Conservation (phyloP, 768 basidiomycete genomes). For the Saitozyma sp. region DNA sequence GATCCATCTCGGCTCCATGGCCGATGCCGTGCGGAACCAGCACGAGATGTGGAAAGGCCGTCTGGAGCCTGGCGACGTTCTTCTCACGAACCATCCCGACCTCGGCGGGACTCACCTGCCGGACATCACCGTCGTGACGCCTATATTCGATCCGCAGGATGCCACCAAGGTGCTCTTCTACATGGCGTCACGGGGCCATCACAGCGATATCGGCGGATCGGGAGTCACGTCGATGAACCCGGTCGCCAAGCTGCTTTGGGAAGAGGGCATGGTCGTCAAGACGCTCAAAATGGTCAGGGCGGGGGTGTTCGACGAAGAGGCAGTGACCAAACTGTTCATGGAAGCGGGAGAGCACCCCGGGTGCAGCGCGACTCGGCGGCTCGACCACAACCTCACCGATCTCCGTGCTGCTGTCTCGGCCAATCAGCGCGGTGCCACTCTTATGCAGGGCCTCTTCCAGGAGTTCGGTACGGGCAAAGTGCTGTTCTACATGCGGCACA, state of each 20-base stretch:
- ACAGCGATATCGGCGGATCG: slow-evolving; percentile 71
- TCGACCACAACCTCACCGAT: slow-evolving; percentile 34
- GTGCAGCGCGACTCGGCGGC: slow-evolving; percentile 27
- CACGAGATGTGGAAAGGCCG: slow-evolving; percentile 14
- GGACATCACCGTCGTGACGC: slow-evolving; percentile 36
- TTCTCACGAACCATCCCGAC: slow-evolving; percentile 31
- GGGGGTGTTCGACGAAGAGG: slow-evolving; percentile 75
- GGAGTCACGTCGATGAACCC: slow-evolving; percentile 92
- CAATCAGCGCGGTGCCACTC: slow-evolving; percentile 85
- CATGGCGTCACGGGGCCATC: slow-evolving; percentile 86
- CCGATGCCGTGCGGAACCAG: slow-evolving; percentile 33
- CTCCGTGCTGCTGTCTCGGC: slow-evolving; percentile 34
- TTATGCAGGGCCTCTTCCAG: slow-evolving; percentile 78
- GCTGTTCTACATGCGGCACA: slow-evolving; percentile 80
- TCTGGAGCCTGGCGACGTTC: slow-evolving; percentile 31
- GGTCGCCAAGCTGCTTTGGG: slow-evolving; percentile 82
- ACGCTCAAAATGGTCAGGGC: slow-evolving; percentile 86
- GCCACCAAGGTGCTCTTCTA: slow-evolving; percentile 31
- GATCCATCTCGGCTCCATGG: slow-evolving; percentile 36
- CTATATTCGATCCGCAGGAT: slow-evolving; percentile 27
- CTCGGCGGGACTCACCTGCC: slow-evolving; percentile 30
- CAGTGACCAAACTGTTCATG: slow-evolving; percentile 73
- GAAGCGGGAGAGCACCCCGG: slow-evolving; percentile 36
- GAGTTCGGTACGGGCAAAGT: slow-evolving; percentile 84
- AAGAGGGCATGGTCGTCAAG: slow-evolving; percentile 89